These are phyloP conservation scores for Conidiobolus incongruus DNA, from an alignment of 371 early-diverging fungal genomes.

Conservation along the genomic window DNA sequence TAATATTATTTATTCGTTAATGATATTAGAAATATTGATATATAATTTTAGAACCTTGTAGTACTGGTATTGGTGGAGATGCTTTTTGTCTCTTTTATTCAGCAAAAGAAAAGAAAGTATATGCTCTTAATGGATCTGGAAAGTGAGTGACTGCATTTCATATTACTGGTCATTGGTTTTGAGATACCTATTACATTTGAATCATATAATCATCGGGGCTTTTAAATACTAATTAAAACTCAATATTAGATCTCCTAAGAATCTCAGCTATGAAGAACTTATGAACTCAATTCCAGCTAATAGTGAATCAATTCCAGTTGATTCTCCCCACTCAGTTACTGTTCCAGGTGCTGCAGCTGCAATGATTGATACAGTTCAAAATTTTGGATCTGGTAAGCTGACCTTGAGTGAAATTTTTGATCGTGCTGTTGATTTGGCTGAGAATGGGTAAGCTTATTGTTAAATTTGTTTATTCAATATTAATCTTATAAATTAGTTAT, in stretches of 20 bases:
- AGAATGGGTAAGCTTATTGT: conserved; percentile 44
- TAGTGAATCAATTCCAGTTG: conserved; percentile 15
- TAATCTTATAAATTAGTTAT: too few relatives aligned
- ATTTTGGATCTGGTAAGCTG: conserved; percentile 51
- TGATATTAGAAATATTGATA: background rate
- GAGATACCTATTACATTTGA: too few relatives aligned
- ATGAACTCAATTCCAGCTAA: conserved; percentile 10
- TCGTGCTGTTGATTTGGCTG: conserved; percentile 48
- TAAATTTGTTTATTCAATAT: too few relatives aligned
- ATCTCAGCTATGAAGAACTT: conserved; percentile 22
- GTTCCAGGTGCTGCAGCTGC: conserved; percentile 75
- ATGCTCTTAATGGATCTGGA: conserved; percentile 52
- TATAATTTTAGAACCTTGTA: conserved; percentile 33
- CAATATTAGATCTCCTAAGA: conserved; percentile 33
- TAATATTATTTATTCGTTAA: conserved; percentile 4
- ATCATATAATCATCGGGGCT: too few relatives aligned
- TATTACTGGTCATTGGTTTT: too few relatives aligned
- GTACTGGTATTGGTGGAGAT: conserved; percentile 86
- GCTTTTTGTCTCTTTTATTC: conserved; percentile 66
- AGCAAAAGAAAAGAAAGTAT: conserved; percentile 25
- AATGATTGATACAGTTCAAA: conserved; percentile 39
- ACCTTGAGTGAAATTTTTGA: conserved; percentile 26
- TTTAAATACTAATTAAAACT: too few relatives aligned
- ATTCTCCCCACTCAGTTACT: conserved; percentile 32
- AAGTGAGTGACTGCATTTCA: too few relatives aligned